phyloP scores from a whole-genome alignment of 1,284 basidiomycete genomes.

The Macrocystidia cucumis region DNA sequence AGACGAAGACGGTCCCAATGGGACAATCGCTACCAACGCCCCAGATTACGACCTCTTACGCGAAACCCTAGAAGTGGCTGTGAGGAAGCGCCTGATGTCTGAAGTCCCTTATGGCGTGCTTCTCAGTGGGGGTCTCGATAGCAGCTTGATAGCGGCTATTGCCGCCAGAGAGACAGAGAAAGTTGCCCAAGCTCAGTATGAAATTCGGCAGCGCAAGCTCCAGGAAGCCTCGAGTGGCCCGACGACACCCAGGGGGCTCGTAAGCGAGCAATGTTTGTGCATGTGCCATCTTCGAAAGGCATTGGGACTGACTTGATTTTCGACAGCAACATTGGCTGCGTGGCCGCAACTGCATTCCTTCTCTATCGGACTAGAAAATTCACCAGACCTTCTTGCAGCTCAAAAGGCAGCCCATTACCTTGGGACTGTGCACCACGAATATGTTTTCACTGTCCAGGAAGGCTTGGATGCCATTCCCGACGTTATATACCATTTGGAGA shows the following conservation, averaged over 20 bases:
- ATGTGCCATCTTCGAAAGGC: not conserved
- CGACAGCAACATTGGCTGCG: conserved; percentile 71
- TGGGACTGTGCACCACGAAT: conserved; percentile 96
- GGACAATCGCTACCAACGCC: conserved; percentile 53
- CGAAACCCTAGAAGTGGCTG: conserved; percentile 85
- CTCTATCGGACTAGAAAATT: conserved; percentile 93
- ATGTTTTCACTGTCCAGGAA: conserved; percentile 97
- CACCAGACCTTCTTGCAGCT: conserved; percentile 93
- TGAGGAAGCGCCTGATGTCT: conserved; percentile 95
- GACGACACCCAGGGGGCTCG: conserved; percentile 40
- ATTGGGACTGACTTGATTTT: conserved; percentile 1
- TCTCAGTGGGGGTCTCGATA: conserved; percentile 93
- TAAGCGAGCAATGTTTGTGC: conserved; percentile 46
- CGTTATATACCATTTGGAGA: conserved; percentile 98
- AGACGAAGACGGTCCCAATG: conserved; percentile 53
- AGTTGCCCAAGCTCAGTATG: conserved; percentile 74
- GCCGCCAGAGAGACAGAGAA: conserved; percentile 97
- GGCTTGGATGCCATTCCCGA: conserved; percentile 97
- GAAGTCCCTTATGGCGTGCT: conserved; percentile 99
- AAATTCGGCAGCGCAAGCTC: conserved; percentile 54
- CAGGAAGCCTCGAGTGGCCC: conserved; percentile 48
- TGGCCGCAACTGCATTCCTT: conserved; percentile 99
- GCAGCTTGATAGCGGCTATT: conserved; percentile 93
- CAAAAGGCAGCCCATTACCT: conserved; percentile 91
- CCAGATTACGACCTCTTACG: conserved; percentile 71